These are phyloP conservation scores for Lodderomyces pseudojiufengensis DNA, from an alignment of 1,139 yeast species.

Conservation along the genomic window DNA sequence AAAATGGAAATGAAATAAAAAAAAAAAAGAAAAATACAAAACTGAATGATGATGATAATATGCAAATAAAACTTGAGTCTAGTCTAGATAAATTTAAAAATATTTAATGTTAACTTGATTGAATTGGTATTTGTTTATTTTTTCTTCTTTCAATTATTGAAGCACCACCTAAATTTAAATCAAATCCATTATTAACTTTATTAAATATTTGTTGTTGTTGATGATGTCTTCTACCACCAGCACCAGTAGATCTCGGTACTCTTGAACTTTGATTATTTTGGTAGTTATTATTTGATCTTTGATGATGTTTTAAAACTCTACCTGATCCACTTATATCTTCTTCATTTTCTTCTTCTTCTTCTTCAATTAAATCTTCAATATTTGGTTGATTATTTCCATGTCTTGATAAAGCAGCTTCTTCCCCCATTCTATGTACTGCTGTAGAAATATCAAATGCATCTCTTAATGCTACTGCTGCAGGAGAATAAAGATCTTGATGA, in stretches of 20 bases:
- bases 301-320: constrained; percentile 19
- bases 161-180: constrained; percentile 72
- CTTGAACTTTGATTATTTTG: constrained; percentile 5
- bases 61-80: no score
- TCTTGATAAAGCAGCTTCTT: constrained; percentile 59
- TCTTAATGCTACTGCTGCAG: constrained; percentile 87
- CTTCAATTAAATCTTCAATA: constrained; percentile 31
- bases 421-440: constrained; percentile 91
- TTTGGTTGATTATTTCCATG: constrained; percentile 16
- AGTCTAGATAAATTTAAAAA: no score
- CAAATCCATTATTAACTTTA: constrained; percentile 43
- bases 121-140: constrained; percentile 22
- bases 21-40: no score
- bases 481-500: constrained; percentile 52
- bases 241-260: constrained; percentile 11
- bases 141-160: constrained; percentile 76
- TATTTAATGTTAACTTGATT: no score
- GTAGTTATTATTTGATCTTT: constrained; percentile 1
- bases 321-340: constrained; percentile 19
- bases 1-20: no score
- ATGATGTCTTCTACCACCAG: constrained; percentile 15
- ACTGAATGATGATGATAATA: no score
- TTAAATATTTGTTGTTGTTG: constrained; percentile 5
- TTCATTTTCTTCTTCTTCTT: constrained; percentile 37
- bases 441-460: constrained; percentile 95